phyloP scores from a whole-genome alignment of 164 flowering plant species.

The grape (Vitis vinifera) region DNA sequence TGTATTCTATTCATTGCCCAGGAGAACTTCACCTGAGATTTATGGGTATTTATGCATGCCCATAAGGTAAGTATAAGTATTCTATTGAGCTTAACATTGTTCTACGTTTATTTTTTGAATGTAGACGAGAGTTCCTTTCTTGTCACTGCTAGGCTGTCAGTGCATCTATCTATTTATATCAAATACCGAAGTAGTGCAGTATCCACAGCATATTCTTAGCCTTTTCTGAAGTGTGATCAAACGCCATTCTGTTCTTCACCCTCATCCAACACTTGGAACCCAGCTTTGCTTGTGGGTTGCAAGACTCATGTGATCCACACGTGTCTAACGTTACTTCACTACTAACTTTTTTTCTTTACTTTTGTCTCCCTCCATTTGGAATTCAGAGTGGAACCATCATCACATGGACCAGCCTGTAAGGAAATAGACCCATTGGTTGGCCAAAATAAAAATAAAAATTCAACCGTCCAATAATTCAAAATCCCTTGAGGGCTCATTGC shows the following conservation, averaged over 20 bases:
- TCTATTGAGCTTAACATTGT: too few species aligned
- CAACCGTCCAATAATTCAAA: slow-evolving; percentile 22
- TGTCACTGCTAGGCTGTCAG: too few species aligned
- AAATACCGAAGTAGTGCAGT: too few species aligned
- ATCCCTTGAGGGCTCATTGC: slow-evolving; percentile 13
- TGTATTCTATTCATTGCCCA: too few species aligned
- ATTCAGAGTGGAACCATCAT: slow-evolving; percentile 14
- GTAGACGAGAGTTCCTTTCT: too few species aligned
- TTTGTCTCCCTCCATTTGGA: background rate
- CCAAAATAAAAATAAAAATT: background rate
- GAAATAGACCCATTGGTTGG: slow-evolving; percentile 10
- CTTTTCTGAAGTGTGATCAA: too few species aligned
- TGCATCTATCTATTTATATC: too few species aligned
- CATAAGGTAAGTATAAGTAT: too few species aligned
- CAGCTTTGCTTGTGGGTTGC: background rate
- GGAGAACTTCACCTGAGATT: too few species aligned
- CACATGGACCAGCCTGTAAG: slow-evolving; percentile 45
- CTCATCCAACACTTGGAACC: background rate
- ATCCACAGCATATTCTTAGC: too few species aligned
- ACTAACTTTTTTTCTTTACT: background rate
- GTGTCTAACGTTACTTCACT: slow-evolving; percentile 18
- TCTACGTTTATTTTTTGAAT: too few species aligned
- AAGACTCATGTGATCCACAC: slow-evolving; percentile 21
- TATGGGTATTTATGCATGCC: too few species aligned
- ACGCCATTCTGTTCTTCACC: background rate